Evolutionary conservation across 2,329 filamentous ascomycete genomes (phyloP).

Genomic region (Colletotrichum tropicicola): DNA sequence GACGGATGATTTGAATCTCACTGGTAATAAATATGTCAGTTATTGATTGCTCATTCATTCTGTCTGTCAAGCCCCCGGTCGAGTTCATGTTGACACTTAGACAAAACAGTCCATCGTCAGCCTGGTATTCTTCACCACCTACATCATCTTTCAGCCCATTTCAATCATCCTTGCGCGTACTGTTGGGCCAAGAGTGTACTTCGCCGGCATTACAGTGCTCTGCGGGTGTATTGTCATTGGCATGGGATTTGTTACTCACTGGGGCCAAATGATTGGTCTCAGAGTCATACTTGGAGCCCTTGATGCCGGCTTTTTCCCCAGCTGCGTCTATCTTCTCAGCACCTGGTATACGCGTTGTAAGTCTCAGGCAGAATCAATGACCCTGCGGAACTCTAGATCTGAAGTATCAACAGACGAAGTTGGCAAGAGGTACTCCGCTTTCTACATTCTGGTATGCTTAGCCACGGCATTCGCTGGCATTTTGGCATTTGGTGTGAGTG

Average conservation of each 20-base stretch:
- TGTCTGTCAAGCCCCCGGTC: background rate
- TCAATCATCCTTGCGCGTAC: slow-evolving; percentile 32
- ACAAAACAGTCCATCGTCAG: slow-evolving; percentile 26
- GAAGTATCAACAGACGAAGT: slow-evolving; percentile 61
- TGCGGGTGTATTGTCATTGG: slow-evolving; percentile 36
- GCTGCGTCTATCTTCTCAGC: slow-evolving; percentile 64
- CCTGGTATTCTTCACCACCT: slow-evolving; percentile 35
- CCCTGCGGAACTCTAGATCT: background rate
- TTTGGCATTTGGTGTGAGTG: slow-evolving; percentile 36
- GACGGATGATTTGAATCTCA: slow-evolving; percentile 21
- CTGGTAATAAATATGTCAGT: slow-evolving; percentile 31
- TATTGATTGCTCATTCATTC: background rate
- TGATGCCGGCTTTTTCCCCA: slow-evolving; percentile 55
- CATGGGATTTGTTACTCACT: slow-evolving; percentile 34
- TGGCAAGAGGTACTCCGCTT: slow-evolving; percentile 59
- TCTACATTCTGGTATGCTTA: slow-evolving; percentile 38
- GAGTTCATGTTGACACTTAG: background rate
- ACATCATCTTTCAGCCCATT: slow-evolving; percentile 34
- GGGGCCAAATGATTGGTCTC: slow-evolving; percentile 27
- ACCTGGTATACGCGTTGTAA: slow-evolving; percentile 71
- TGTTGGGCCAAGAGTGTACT: slow-evolving; percentile 34
- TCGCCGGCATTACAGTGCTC: slow-evolving; percentile 31
- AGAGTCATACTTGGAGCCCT: slow-evolving; percentile 32
- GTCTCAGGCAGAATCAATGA: background rate
- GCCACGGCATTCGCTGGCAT: slow-evolving; percentile 36